phyloP scores from a whole-genome alignment of 1,284 basidiomycete species.

The Puccinia novopanici region DNA sequence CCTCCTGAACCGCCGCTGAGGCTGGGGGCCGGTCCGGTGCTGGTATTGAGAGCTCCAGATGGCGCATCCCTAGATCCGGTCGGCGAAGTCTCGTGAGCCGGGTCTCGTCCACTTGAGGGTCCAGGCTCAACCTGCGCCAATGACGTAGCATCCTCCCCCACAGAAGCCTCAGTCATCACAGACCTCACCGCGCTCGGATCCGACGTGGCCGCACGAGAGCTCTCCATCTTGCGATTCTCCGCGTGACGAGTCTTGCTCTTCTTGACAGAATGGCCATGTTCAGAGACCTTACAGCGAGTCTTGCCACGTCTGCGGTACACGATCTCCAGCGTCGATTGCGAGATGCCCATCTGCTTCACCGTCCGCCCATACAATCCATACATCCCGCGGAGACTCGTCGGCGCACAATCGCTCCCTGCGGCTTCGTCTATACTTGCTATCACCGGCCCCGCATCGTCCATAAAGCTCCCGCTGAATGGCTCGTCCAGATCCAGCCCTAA shows the following conservation, averaged over 20 bases:
- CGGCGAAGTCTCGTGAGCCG: neutral
- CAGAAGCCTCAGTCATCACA: too few species aligned
- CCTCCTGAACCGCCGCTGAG: too few species aligned
- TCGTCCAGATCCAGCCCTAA: slow-evolving; percentile 33
- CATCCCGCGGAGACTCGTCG: slow-evolving; percentile 26
- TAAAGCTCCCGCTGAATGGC: slow-evolving; percentile 26
- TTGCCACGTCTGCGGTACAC: slow-evolving; percentile 40
- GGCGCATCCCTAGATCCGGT: neutral
- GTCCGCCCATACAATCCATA: slow-evolving; percentile 3
- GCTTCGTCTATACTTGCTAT: neutral
- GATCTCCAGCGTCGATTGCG: slow-evolving; percentile 25
- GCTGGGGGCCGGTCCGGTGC: too few species aligned
- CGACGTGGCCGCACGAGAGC: neutral
- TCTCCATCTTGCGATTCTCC: neutral
- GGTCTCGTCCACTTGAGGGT: neutral
- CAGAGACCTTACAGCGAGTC: neutral
- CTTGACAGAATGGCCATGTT: neutral
- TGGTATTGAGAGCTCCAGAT: neutral
- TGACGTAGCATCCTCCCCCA: too few species aligned
- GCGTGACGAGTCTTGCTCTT: neutral
- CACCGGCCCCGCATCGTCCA: slow-evolving; percentile 15
- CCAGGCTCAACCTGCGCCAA: too few species aligned
- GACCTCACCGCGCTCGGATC: neutral
- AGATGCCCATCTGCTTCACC: neutral
- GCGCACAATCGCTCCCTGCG: neutral